Evolutionary conservation across 2,329 filamentous ascomycete species (phyloP).

Genomic region (Pestalotiopsis sp.): DNA sequence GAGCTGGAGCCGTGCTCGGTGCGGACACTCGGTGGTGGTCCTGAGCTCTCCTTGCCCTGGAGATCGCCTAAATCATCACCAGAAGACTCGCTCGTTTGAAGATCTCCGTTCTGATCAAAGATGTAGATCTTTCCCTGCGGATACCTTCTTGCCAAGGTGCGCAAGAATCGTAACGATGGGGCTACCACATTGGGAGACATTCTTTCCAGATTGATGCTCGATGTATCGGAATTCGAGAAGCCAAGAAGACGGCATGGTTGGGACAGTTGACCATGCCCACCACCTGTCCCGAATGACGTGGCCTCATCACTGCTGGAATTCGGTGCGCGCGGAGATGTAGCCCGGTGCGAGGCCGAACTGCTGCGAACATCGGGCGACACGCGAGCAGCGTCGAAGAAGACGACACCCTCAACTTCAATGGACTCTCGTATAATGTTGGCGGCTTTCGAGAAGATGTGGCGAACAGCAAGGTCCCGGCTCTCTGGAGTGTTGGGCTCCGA

Average conservation of each 20-base stretch:
- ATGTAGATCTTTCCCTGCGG: constrained; percentile 49
- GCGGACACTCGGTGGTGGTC: not conserved
- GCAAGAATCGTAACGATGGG: constrained; percentile 41
- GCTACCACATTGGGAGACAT: constrained; percentile 15
- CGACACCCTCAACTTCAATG: constrained; percentile 42
- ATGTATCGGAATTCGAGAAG: constrained; percentile 36
- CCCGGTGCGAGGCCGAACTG: not conserved
- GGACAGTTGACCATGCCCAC: too few relatives aligned
- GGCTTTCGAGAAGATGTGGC: constrained; percentile 41
- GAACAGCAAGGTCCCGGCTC: not conserved
- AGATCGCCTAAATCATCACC: not conserved
- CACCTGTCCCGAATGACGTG: not conserved
- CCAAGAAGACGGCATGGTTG: constrained; percentile 37
- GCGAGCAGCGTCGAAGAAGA: constrained; percentile 34
- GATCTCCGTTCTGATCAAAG: constrained; percentile 40
- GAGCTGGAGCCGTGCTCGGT: not conserved
- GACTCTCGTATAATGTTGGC: constrained; percentile 45
- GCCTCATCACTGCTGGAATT: constrained; percentile 22
- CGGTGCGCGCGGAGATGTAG: constrained; percentile 8
- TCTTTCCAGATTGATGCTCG: constrained; percentile 31
- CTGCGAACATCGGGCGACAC: constrained; percentile 17
- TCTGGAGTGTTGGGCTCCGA: too few relatives aligned
- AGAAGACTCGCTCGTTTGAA: constrained; percentile 31
- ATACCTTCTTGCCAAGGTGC: constrained; percentile 43
- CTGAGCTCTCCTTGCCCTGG: not conserved